These are phyloP conservation scores for Rhizopogon roseolus DNA, from an alignment of 768 basidiomycete genomes.

Conservation along the genomic window DNA sequence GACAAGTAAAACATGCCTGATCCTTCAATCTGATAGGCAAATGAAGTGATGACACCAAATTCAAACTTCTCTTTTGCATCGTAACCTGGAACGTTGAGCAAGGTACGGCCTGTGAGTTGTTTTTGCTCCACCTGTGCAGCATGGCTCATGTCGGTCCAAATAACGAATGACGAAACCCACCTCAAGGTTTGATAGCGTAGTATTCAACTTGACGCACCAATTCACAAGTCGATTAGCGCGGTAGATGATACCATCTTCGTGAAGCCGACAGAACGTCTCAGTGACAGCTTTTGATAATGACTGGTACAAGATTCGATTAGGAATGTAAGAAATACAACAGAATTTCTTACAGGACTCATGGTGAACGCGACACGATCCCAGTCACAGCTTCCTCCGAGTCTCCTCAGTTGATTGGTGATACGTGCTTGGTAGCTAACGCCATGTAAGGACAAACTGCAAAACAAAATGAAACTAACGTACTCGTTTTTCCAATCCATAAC, in stretches of 20 bases:
- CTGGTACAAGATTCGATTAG: slow-evolving; percentile 27
- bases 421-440: slow-evolving; percentile 77
- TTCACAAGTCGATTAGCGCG: slow-evolving; percentile 96
- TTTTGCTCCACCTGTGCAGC: slow-evolving; percentile 81
- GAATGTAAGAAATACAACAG: background rate
- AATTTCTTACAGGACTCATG: slow-evolving; percentile 68
- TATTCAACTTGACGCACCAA: slow-evolving; percentile 96
- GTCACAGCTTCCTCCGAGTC: slow-evolving; percentile 91
- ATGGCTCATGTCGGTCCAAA: background rate
- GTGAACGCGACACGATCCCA: slow-evolving; percentile 96
- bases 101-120: slow-evolving; percentile 75
- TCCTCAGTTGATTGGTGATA: slow-evolving; percentile 83
- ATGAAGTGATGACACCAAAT: slow-evolving; percentile 95
- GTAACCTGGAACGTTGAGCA: slow-evolving; percentile 91
- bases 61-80: slow-evolving; percentile 94
- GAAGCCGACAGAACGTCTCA: slow-evolving; percentile 86
- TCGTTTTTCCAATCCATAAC: slow-evolving; percentile 98
- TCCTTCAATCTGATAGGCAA: slow-evolving; percentile 86
- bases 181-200: slow-evolving; percentile 97
- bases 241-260: slow-evolving; percentile 90
- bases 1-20: slow-evolving; percentile 48
- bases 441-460: background rate
- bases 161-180: slow-evolving; percentile 32
- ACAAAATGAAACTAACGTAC: slow-evolving; percentile 43
- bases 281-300: slow-evolving; percentile 80